phyloP scores from a whole-genome alignment of 148 eudicot genomes.

The Chenopodium album region DNA sequence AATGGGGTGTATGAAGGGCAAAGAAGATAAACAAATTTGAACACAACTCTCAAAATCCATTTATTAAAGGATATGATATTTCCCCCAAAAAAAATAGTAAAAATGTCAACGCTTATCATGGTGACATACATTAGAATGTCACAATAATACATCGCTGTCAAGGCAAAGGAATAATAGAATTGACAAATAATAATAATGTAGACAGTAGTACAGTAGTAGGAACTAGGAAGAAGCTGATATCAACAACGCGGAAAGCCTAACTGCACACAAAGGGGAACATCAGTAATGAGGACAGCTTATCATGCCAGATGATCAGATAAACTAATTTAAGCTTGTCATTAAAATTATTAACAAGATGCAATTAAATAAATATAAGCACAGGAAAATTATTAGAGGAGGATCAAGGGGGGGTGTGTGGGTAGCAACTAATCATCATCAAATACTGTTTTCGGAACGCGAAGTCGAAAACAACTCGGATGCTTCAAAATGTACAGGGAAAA shows the following conservation, averaged over 20 bases:
- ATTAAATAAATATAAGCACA: neutral
- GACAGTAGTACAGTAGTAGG: neutral
- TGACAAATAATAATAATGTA: neutral
- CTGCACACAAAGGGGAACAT: conserved; percentile 35
- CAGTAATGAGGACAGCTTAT: conserved; percentile 37
- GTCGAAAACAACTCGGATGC: conserved; percentile 11
- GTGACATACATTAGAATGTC: neutral
- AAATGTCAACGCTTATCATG: conserved; percentile 30
- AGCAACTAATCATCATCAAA: conserved; percentile 5
- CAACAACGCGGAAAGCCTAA: conserved; percentile 32
- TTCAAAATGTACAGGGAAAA: neutral
- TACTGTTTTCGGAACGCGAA: neutral
- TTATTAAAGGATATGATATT: neutral
- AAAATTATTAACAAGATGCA: neutral
- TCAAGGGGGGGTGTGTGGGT: neutral
- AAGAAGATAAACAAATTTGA: neutral
- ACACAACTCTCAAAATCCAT: neutral
- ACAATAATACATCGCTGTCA: neutral
- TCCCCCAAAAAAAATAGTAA: neutral
- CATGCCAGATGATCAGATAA: conserved; percentile 18
- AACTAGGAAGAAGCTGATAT: conserved; percentile 2
- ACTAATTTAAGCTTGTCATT: conserved; percentile 7
- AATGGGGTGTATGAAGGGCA: neutral
- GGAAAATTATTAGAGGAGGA: neutral
- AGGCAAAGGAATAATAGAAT: neutral